These are phyloP conservation scores for Citeromyces hawaiiensis DNA, from an alignment of 1,139 yeast species.

Conservation along the genomic window DNA sequence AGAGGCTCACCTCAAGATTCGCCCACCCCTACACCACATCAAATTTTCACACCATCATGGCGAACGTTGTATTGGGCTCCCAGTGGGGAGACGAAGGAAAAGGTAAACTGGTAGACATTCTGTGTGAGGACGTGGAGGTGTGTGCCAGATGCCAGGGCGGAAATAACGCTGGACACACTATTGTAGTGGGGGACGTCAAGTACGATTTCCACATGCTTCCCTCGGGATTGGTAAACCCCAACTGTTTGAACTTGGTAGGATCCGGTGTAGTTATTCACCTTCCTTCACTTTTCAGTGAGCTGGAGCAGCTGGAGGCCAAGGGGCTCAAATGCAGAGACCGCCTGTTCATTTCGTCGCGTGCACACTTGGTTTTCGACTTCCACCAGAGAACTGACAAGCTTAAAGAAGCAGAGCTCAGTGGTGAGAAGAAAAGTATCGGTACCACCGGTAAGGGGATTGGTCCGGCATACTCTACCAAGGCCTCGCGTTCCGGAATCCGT, in stretches of 20 bases:
- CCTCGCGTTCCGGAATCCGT: constrained; percentile 92
- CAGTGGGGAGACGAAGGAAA: constrained; percentile 99
- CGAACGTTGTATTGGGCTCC: constrained; percentile 90
- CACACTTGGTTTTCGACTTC: constrained; percentile 93
- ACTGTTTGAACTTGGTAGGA: constrained; percentile 82
- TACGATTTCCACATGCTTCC: constrained; percentile 99
- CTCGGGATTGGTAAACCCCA: constrained; percentile 88
- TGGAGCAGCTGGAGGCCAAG: constrained; percentile 67
- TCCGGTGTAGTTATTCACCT: constrained; percentile 95
- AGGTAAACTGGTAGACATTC: constrained; percentile 89
- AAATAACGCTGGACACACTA: constrained; percentile 97
- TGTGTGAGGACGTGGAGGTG: constrained; percentile 88
- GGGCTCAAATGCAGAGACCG: constrained; percentile 73
- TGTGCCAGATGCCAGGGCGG: constrained; percentile 99
- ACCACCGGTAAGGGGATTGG: constrained; percentile 99
- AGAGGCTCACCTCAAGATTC: too few species aligned
- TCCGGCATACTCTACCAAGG: constrained; percentile 95
- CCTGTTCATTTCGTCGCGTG: constrained; percentile 81
- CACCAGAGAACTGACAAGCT: constrained; percentile 94
- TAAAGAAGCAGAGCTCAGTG: constrained; percentile 83
- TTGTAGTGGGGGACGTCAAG: constrained; percentile 76
- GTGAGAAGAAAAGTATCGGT: constrained; percentile 84
- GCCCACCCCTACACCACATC: not conserved
- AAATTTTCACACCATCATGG: constrained; percentile 25
- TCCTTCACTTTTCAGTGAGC: constrained; percentile 85